Base-by-base conservation (phyloP, 352 stramenopile species). In the Phytophthora europaea region DNA sequence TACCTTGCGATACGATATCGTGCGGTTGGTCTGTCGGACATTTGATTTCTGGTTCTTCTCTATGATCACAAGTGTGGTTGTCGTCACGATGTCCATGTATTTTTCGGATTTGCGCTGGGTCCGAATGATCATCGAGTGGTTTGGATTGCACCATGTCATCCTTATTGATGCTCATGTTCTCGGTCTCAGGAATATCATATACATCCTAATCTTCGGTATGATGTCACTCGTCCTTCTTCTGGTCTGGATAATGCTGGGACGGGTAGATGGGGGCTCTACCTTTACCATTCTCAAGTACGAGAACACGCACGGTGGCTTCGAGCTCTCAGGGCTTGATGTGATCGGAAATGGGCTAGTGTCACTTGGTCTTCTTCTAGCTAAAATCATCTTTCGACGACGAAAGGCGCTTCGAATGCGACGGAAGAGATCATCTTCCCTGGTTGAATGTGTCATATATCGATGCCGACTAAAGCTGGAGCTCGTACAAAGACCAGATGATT, bases 21-120 rank as follows among this genome's bases (percentile, higher is more conserved):
- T 84, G 10, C 65, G 61, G 8, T 18, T 81, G 9, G 45, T 86
- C 9, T 38, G 62, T 12, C 48, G 57, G 51, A 83, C 76, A 0
- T 86, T 84, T 59, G 70, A 86, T 34, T 78, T 84, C 18, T 86
- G 67, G 76, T 84, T 84, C 67, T 85, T 84, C 63, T 67, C 69
- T 10, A 54, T 55, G 45, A 61, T 76, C 12, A 79, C 75, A 45
- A 68, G 61, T 9, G 52, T 68, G 18, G 75, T 75, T 18, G 59
- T 58, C 23, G 31, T 81, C 6, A 75, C 73, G n/a, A 65, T 75
- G 26, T 78, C 74, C 2, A 48, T 75, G 55, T 60, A 79, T 22
- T 77, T 80, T 15, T 61, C 61, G 2, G 77, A 81, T 52, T 45
- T 78, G 18, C 62, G 73, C 8, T 72, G 59, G 26, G 6, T 67